A percentile compares a stretch with the other conserved stretches of the same genome.
Evolutionary conservation across 1,139 yeast species (phyloP).

Genomic region (Scheffersomyces stambukii): DNA sequence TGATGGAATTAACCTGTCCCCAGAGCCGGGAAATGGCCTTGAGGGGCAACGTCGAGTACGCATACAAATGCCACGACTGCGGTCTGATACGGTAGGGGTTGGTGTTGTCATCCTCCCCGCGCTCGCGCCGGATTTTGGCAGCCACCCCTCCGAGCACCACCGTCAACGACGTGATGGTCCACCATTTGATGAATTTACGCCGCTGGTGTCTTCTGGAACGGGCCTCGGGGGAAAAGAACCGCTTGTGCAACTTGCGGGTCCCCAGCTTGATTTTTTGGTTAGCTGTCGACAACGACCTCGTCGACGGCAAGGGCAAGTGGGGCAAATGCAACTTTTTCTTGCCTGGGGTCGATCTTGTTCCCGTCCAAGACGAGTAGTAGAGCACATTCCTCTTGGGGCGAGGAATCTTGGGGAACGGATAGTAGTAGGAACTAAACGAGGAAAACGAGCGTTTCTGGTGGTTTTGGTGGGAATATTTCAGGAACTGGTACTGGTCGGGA

Average conservation of each 20-base stretch:
- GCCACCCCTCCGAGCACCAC: slow-evolving; percentile 64
- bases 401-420: slow-evolving; percentile 58
- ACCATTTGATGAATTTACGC: slow-evolving; percentile 58
- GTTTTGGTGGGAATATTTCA: slow-evolving; percentile 8
- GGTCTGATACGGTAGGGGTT: slow-evolving; percentile 50
- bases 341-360: slow-evolving; percentile 14
- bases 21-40: slow-evolving; percentile 88
- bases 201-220: slow-evolving; percentile 41
- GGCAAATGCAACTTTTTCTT: slow-evolving; percentile 21
- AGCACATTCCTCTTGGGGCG: slow-evolving; percentile 58
- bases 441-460: slow-evolving; percentile 18
- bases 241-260: slow-evolving; percentile 33
- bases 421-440: slow-evolving; percentile 30
- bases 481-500: slow-evolving; percentile 9
- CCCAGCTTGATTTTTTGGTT: slow-evolving; percentile 33
- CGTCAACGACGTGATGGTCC: slow-evolving; percentile 64
- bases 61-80: slow-evolving; percentile 83
- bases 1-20: slow-evolving; percentile 86
- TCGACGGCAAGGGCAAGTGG: slow-evolving; percentile 20
- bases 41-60: slow-evolving; percentile 86
- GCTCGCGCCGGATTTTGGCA: slow-evolving; percentile 45
- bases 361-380: slow-evolving; percentile 48
- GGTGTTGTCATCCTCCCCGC: slow-evolving; percentile 28
- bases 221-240: slow-evolving; percentile 45
- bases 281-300: slow-evolving; percentile 36